Evolutionary conservation across 768 basidiomycete genomes (phyloP).

Genomic region (Serendipita indica): DNA sequence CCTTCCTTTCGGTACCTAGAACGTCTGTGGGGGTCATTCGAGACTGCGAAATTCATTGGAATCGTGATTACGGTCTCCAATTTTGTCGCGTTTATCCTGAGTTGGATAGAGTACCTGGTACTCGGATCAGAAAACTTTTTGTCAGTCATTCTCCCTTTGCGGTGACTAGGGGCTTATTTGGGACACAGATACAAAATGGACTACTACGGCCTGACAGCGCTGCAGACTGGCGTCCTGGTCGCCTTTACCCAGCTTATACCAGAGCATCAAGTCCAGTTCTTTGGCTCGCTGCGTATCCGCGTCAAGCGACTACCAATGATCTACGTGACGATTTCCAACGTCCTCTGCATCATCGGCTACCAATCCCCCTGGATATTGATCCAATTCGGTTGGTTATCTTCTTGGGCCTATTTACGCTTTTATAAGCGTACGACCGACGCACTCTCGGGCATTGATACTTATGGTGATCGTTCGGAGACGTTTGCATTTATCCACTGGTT

Average conservation of each 20-base stretch:
- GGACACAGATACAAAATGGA: constrained; percentile 60
- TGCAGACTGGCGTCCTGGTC: constrained; percentile 79
- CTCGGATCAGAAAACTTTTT: constrained; percentile 61
- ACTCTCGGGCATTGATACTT: constrained; percentile 37
- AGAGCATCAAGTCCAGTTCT: constrained; percentile 90
- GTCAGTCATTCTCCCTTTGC: constrained; percentile 30
- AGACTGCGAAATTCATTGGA: constrained; percentile 72
- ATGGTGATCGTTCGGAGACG: constrained; percentile 92
- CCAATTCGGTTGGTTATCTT: constrained; percentile 97
- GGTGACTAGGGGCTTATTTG: constrained; percentile 2
- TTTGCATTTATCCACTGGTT: constrained; percentile 94
- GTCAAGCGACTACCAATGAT: constrained; percentile 97
- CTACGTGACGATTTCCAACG: constrained; percentile 78
- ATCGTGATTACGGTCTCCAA: constrained; percentile 71
- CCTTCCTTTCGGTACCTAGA: constrained; percentile 83
- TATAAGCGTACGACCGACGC: constrained; percentile 60
- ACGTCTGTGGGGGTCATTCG: constrained; percentile 80
- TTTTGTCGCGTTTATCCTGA: constrained; percentile 73
- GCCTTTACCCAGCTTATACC: constrained; percentile 97
- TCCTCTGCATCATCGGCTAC: constrained; percentile 68
- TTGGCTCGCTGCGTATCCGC: constrained; percentile 68
- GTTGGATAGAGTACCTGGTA: constrained; percentile 70
- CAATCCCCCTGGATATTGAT: constrained; percentile 86
- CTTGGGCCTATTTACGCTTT: constrained; percentile 92
- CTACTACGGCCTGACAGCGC: constrained; percentile 85